Percentiles rank a stretch among this genome's conserved stretches.
phyloP scores from a whole-genome alignment of 306 rosid species.

The Inga leiocalycina region DNA sequence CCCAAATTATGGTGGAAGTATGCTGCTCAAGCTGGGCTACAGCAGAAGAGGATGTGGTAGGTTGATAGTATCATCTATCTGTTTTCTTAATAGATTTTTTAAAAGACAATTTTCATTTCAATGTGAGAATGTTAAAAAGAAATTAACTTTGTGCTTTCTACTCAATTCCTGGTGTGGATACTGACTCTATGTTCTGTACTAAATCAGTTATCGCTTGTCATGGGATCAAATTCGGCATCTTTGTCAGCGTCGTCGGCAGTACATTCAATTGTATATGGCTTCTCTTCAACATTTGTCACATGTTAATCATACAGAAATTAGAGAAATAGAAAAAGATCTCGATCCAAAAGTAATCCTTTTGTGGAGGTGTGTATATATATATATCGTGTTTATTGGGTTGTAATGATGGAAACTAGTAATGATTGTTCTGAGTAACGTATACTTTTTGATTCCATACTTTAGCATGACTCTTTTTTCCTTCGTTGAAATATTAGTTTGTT shows the following conservation, averaged over 20 bases:
- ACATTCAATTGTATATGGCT: conserved; percentile 80
- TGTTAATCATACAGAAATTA: conserved; percentile 52
- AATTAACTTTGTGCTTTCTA: conserved; percentile 18
- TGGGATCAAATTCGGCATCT: conserved; percentile 89
- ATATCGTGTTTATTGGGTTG: conserved; percentile 25
- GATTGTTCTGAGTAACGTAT: conserved; percentile 16
- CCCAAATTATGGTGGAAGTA: conserved; percentile 86
- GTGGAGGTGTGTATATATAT: conserved; percentile 72
- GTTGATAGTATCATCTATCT: conserved; percentile 30
- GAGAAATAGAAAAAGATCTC: conserved; percentile 94
- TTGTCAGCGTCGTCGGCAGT: conserved; percentile 91
- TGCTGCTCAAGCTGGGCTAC: conserved; percentile 84
- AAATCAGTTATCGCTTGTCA: conserved; percentile 83
- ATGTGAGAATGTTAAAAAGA: neutral
- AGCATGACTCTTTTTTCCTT: neutral
- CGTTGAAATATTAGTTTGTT: neutral
- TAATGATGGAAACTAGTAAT: neutral
- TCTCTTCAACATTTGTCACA: conserved; percentile 64
- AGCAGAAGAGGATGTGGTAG: conserved; percentile 92
- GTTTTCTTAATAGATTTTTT: conserved; percentile 3
- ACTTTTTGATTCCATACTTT: conserved; percentile 20
- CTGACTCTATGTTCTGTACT: conserved; percentile 42
- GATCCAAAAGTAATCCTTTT: conserved; percentile 92
- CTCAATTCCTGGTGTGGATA: conserved; percentile 22
- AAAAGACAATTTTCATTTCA: neutral